Conservation (phyloP, 2,329 filamentous ascomycete species). For the Aaosphaeria pasadenensis region DNA sequence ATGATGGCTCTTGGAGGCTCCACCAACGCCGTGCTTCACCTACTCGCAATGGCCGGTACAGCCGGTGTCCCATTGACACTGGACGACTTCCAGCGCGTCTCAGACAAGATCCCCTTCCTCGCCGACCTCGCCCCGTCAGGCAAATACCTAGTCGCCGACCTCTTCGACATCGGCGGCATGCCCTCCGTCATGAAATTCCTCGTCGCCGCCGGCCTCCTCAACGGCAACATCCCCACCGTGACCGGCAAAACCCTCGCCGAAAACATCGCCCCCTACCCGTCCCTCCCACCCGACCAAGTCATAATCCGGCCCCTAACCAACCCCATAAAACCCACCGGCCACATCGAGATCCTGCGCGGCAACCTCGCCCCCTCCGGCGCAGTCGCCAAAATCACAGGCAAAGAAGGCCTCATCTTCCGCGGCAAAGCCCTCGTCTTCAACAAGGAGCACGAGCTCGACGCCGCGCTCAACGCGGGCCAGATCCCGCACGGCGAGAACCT, state of each 20-base stretch:
- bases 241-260: slow-evolving; percentile 81
- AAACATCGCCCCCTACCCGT: slow-evolving; percentile 75
- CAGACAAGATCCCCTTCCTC: slow-evolving; percentile 79
- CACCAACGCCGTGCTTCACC: slow-evolving; percentile 85
- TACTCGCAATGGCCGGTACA: slow-evolving; percentile 85
- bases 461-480: slow-evolving; percentile 67
- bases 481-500: slow-evolving; percentile 76
- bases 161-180: slow-evolving; percentile 82
- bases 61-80: slow-evolving; percentile 74
- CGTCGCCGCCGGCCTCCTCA: slow-evolving; percentile 70
- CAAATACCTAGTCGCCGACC: slow-evolving; percentile 82
- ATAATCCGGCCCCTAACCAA: slow-evolving; percentile 79
- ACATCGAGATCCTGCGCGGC: slow-evolving; percentile 82
- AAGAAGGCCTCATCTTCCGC: slow-evolving; percentile 80
- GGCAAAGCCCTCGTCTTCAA: slow-evolving; percentile 82
- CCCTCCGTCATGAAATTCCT: slow-evolving; percentile 84
- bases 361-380: slow-evolving; percentile 87
- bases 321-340: slow-evolving; percentile 82
- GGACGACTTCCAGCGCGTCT: slow-evolving; percentile 79
- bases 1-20: slow-evolving; percentile 91
- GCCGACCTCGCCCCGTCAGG: slow-evolving; percentile 83
- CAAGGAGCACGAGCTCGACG: slow-evolving; percentile 76
- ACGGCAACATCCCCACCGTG: slow-evolving; percentile 76
- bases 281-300: slow-evolving; percentile 71
- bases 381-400: slow-evolving; percentile 95